A percentile compares a stretch with the other conserved stretches of the same genome.
Conservation (phyloP, 176 grass and related monocot species). For the Carex scoparia region DNA sequence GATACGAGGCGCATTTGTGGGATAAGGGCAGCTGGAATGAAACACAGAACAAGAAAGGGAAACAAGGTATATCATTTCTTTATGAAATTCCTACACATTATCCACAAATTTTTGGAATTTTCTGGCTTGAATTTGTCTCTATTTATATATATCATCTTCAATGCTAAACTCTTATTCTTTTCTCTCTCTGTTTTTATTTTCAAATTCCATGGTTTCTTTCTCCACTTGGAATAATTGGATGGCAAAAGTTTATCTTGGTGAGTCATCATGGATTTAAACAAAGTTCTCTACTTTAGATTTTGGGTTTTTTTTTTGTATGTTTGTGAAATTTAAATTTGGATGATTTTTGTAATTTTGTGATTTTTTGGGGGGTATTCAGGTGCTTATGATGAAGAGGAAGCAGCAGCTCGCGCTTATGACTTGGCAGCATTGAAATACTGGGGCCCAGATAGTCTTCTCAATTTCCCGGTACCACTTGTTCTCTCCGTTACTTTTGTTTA, state of each 20-base stretch:
- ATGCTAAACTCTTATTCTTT: neutral
- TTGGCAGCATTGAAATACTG: constrained; percentile 97
- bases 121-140: neutral
- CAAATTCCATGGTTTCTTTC: neutral
- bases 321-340: constrained; percentile 5
- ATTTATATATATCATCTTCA: neutral
- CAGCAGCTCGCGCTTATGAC: constrained; percentile 79
- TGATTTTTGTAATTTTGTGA: neutral
- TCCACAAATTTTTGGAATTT: constrained; percentile 13
- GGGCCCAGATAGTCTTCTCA: constrained; percentile 82
- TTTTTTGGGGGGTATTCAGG: constrained; percentile 30
- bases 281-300: neutral
- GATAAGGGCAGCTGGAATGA: constrained; percentile 96
- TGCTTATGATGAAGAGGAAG: constrained; percentile 83
- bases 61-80: constrained; percentile 50
- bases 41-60: constrained; percentile 93
- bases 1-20: constrained; percentile 96
- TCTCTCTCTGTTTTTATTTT: neutral
- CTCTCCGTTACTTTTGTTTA: neutral
- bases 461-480: constrained; percentile 56
- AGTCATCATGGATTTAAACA: constrained; percentile 40
- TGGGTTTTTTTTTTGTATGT: neutral
- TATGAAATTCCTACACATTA: neutral
- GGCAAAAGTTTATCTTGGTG: constrained; percentile 96
- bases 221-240: constrained; percentile 13